Percentiles rank a stretch among this genome's conserved stretches.
Conservation (phyloP, 148 eudicot species). For the Rhododendron williamsianum region DNA sequence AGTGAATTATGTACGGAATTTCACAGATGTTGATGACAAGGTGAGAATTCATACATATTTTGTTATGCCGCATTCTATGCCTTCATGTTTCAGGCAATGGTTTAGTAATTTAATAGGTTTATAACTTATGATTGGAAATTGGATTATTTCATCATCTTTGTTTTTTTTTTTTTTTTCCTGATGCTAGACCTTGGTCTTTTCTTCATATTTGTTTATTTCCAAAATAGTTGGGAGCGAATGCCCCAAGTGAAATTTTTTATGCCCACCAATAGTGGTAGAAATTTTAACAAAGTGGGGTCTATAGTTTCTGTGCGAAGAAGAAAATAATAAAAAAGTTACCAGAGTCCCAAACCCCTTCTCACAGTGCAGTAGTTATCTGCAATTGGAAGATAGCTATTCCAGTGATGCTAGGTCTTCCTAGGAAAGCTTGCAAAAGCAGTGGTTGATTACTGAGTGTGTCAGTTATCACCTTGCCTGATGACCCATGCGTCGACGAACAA, state of each 20-base stretch:
- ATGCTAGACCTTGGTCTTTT: background rate
- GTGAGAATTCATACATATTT: conserved; percentile 34
- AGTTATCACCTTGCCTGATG: background rate
- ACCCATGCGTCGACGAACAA: background rate
- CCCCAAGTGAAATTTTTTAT: background rate
- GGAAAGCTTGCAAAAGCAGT: background rate
- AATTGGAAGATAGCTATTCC: background rate
- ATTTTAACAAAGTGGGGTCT: background rate
- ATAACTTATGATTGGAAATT: background rate
- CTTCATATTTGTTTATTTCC: background rate
- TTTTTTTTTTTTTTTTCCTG: background rate
- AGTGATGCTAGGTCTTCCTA: background rate
- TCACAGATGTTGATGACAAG: conserved; percentile 99
- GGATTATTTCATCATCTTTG: background rate
- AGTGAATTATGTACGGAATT: conserved; percentile 83
- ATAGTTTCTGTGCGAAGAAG: background rate
- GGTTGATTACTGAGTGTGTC: background rate
- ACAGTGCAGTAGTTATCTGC: background rate
- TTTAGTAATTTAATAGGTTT: background rate
- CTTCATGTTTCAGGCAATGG: background rate
- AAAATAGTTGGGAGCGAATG: background rate
- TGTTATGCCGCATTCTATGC: background rate
- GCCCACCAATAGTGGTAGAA: background rate
- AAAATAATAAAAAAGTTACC: background rate
- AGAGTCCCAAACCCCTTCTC: background rate